phyloP scores from a whole-genome alignment of 208 protist genomes.

The Trypanosoma lewisi region DNA sequence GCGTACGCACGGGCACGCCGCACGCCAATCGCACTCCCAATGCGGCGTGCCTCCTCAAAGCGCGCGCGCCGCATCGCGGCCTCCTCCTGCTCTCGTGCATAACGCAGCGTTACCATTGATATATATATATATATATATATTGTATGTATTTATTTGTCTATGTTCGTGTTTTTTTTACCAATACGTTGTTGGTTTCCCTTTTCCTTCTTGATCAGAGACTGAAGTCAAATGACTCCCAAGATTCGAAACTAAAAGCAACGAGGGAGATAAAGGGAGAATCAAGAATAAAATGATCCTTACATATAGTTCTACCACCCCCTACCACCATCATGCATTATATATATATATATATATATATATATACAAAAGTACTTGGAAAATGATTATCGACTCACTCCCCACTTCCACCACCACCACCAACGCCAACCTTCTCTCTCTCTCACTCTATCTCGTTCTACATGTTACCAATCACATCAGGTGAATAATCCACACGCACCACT shows the following conservation, averaged over 20 bases:
- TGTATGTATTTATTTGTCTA: background rate
- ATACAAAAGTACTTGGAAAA: too few relatives aligned
- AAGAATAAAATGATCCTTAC: too few relatives aligned
- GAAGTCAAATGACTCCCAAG: too few relatives aligned
- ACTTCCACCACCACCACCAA: too few relatives aligned
- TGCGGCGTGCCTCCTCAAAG: slow-evolving; percentile 43
- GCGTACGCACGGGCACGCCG: slow-evolving; percentile 47
- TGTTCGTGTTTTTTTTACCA: background rate
- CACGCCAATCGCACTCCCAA: slow-evolving; percentile 37
- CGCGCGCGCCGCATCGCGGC: slow-evolving; percentile 47
- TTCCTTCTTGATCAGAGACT: background rate
- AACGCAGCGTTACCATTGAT: slow-evolving; percentile 61
- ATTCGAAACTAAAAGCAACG: too few relatives aligned
- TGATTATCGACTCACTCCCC: too few relatives aligned
- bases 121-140: slow-evolving; percentile 4
- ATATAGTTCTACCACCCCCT: too few relatives aligned
- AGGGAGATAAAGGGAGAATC: too few relatives aligned
- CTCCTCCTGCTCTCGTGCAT: slow-evolving; percentile 49
- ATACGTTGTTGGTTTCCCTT: background rate
- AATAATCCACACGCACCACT: slow-evolving; percentile 16
- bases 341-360: slow-evolving; percentile 9
- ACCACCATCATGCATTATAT: too few relatives aligned
- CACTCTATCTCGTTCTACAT: background rate
- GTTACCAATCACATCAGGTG: background rate
- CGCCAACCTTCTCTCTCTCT: too few relatives aligned